These are phyloP conservation scores for Clarireedia hainanense DNA, from an alignment of 2,329 filamentous ascomycete genomes.

Conservation along the genomic window DNA sequence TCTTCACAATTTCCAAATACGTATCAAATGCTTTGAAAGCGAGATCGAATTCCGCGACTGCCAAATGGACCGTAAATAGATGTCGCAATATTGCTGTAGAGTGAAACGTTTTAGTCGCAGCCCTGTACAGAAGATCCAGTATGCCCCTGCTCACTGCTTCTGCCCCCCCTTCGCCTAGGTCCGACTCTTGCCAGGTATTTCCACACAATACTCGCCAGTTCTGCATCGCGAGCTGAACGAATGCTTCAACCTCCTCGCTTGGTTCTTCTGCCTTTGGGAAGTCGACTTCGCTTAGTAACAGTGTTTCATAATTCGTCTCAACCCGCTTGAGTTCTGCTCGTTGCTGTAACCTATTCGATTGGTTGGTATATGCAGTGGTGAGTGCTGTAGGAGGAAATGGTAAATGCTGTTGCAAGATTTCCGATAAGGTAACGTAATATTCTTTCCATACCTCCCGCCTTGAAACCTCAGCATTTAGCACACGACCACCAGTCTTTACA, in stretches of 20 bases:
- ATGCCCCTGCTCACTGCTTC: constrained; percentile 66
- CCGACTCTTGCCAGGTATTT: constrained; percentile 68
- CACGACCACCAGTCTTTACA: constrained; percentile 44
- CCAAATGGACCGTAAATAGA: constrained; percentile 79
- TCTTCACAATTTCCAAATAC: constrained; percentile 80
- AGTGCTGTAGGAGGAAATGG: constrained; percentile 45
- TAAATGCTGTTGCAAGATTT: constrained; percentile 60
- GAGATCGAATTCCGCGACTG: constrained; percentile 84
- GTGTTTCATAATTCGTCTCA: constrained; percentile 69
- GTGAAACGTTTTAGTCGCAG: constrained; percentile 89
- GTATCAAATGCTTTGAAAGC: constrained; percentile 87
- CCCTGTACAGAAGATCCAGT: constrained; percentile 82
- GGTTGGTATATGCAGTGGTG: constrained; percentile 36
- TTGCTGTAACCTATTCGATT: constrained; percentile 55
- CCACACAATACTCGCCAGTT: constrained; percentile 85
- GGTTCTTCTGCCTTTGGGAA: constrained; percentile 80
- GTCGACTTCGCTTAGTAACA: constrained; percentile 68
- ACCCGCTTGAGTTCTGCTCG: constrained; percentile 70
- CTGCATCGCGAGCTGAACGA: constrained; percentile 67
- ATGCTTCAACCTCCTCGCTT: constrained; percentile 72
- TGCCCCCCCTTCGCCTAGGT: constrained; percentile 75
- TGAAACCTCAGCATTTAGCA: constrained; percentile 51
- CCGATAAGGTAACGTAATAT: constrained; percentile 74
- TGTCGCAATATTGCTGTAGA: constrained; percentile 82
- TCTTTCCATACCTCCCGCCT: constrained; percentile 71